Evolutionary conservation across 2,329 filamentous ascomycete genomes (phyloP).

Genomic region (Plenodomus biglobosus): DNA sequence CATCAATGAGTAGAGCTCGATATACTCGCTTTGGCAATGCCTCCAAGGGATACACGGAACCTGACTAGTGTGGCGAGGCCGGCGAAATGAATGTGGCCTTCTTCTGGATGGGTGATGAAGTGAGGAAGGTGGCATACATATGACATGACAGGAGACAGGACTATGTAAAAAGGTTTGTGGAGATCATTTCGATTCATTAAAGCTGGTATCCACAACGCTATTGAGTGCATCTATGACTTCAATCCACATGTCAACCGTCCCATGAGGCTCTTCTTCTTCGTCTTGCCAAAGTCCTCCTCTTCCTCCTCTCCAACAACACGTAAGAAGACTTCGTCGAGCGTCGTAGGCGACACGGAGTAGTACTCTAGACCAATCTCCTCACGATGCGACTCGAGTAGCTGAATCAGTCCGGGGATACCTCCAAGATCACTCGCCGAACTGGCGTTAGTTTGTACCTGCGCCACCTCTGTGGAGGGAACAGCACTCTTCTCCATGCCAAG

Average conservation of each 20-base stretch:
- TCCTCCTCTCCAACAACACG: slow-evolving; percentile 77
- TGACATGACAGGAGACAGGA: no score
- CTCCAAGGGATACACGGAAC: no score
- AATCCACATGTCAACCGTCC: background rate
- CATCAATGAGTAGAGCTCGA: no score
- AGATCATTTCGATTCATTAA: background rate
- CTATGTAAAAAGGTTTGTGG: no score
- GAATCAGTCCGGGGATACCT: slow-evolving; percentile 69
- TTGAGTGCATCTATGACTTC: background rate
- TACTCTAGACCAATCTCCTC: slow-evolving; percentile 72
- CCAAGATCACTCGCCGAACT: slow-evolving; percentile 18
- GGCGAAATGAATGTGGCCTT: no score
- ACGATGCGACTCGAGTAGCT: slow-evolving; percentile 71
- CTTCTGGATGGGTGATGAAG: no score
- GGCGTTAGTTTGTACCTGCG: slow-evolving; percentile 22
- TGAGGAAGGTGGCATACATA: no score
- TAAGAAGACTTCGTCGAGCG: slow-evolving; percentile 88
- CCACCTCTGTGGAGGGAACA: slow-evolving; percentile 15
- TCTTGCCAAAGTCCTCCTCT: slow-evolving; percentile 51
- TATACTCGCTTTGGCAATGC: no score
- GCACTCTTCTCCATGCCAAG: slow-evolving; percentile 8
- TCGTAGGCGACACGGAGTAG: slow-evolving; percentile 84
- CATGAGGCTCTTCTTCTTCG: slow-evolving; percentile 9
- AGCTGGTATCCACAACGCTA: slow-evolving; percentile 1
- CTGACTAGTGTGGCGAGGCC: no score